Conservation (phyloP, 23 red algal genomes). For the Pyropia yezoensis region DNA sequence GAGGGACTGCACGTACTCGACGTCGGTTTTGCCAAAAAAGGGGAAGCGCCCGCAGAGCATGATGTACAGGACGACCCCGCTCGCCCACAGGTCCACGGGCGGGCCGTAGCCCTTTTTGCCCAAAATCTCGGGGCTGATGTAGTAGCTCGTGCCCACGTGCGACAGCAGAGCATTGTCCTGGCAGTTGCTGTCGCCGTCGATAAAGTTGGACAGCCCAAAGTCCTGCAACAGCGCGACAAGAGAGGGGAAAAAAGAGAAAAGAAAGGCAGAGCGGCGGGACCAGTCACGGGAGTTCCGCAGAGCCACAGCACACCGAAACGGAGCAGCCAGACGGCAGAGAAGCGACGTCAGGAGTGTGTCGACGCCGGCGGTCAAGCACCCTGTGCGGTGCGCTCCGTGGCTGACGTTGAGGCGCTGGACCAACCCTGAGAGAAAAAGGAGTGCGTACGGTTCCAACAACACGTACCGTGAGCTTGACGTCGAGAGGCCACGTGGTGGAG, state of each 20-base stretch:
- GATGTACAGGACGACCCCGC: constrained; percentile 89
- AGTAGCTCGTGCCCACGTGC: constrained; percentile 76
- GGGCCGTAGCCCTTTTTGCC: constrained; percentile 66
- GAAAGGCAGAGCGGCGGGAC: too few species aligned
- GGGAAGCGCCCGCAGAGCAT: constrained; percentile 82
- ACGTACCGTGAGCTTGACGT: constrained; percentile 35
- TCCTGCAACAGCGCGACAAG: constrained; percentile 31
- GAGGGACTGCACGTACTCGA: constrained; percentile 60
- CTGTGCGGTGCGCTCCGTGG: too few species aligned
- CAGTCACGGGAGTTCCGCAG: too few species aligned
- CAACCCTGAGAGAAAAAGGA: too few species aligned
- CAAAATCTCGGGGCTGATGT: constrained; percentile 93
- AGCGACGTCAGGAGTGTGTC: too few species aligned
- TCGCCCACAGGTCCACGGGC: constrained; percentile 86
- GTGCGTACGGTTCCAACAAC: too few species aligned
- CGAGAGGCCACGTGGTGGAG: constrained; percentile 37
- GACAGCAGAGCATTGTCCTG: constrained; percentile 39
- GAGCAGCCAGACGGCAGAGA: too few species aligned
- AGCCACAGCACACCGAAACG: too few species aligned
- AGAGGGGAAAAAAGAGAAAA: not conserved
- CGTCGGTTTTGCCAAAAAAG: constrained; percentile 70
- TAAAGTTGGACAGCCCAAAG: constrained; percentile 62
- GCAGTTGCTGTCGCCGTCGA: constrained; percentile 20
- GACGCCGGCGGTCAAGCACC: too few species aligned
- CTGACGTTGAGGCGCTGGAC: too few species aligned